phyloP scores from a whole-genome alignment of 2,329 filamentous ascomycete species.

The Talaromyces sp. region DNA sequence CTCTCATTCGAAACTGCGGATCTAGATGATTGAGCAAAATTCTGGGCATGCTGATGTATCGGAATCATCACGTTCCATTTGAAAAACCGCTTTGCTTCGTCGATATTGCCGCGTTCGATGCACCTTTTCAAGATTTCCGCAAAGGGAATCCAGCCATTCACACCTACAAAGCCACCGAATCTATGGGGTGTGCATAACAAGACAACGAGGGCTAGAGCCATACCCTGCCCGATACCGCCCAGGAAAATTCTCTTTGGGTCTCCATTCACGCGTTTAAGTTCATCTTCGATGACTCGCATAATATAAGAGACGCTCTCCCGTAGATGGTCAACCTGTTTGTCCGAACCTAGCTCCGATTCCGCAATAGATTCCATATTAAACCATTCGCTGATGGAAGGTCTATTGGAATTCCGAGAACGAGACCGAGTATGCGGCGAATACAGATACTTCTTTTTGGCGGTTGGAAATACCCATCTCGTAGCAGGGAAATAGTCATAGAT shows the following conservation, averaged over 20 bases:
- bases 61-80: conserved; percentile 4
- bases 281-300: conserved; percentile 13
- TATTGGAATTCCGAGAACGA: neutral
- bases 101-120: conserved; percentile 5
- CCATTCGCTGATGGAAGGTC: conserved; percentile 11
- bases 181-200: conserved; percentile 12
- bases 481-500: conserved; percentile 12
- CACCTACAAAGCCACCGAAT: conserved; percentile 12
- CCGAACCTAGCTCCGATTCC: conserved; percentile 3
- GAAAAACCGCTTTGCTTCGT: conserved; percentile 9
- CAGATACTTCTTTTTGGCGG: conserved; percentile 7
- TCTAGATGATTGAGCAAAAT: neutral
- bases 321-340: conserved; percentile 10
- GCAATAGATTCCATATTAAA: conserved; percentile 10
- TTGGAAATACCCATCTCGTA: conserved; percentile 15
- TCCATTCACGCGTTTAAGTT: conserved; percentile 9
- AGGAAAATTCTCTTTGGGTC: conserved; percentile 11
- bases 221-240: conserved; percentile 15
- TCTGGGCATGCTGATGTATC: conserved; percentile 1
- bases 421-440: conserved; percentile 9
- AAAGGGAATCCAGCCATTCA: conserved; percentile 15
- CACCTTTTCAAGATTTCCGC: conserved; percentile 4
- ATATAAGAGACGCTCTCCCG: conserved; percentile 12
- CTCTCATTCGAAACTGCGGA: neutral
- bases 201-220: conserved; percentile 11